phyloP scores from a whole-genome alignment of 2,329 filamentous ascomycete species.

The Diaporthe citri region DNA sequence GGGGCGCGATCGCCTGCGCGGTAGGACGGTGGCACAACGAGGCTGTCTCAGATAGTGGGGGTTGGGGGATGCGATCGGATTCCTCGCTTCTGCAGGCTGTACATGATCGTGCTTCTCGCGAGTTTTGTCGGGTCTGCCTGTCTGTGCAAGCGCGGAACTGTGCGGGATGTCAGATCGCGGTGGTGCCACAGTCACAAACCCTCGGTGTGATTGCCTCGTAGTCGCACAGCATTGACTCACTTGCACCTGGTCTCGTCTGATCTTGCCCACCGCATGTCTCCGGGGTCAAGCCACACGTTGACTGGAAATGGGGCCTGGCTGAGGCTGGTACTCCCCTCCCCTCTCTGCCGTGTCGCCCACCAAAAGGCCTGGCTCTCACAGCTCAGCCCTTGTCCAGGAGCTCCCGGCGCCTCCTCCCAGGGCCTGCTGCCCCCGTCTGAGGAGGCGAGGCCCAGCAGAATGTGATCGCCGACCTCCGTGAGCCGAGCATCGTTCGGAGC shows the following conservation, averaged over 20 bases:
- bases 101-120: constrained; percentile 30
- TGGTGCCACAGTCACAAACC: constrained; percentile 32
- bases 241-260: constrained; percentile 26
- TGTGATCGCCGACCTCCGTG: constrained; percentile 34
- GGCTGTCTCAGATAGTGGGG: constrained; percentile 30
- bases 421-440: constrained; percentile 18
- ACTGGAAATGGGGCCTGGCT: constrained; percentile 12
- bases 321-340: constrained; percentile 23
- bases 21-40: constrained; percentile 23
- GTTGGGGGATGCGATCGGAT: constrained; percentile 3
- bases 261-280: constrained; percentile 30
- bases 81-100: constrained; percentile 32
- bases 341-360: constrained; percentile 36
- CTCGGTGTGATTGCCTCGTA: constrained; percentile 25
- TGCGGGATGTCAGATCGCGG: constrained; percentile 22
- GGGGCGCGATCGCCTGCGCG: constrained; percentile 24
- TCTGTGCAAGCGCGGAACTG: constrained; percentile 4
- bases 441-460: constrained; percentile 34
- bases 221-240: constrained; percentile 30
- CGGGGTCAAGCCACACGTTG: constrained; percentile 15
- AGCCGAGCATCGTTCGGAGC: constrained; percentile 11
- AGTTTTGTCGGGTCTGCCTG: constrained; percentile 16
- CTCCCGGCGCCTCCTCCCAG: constrained; percentile 7
- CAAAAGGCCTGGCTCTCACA: not conserved
- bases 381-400: constrained; percentile 1